Conservation (phyloP, 1,139 yeast genomes). For the Casaregolazyma suthepensis region DNA sequence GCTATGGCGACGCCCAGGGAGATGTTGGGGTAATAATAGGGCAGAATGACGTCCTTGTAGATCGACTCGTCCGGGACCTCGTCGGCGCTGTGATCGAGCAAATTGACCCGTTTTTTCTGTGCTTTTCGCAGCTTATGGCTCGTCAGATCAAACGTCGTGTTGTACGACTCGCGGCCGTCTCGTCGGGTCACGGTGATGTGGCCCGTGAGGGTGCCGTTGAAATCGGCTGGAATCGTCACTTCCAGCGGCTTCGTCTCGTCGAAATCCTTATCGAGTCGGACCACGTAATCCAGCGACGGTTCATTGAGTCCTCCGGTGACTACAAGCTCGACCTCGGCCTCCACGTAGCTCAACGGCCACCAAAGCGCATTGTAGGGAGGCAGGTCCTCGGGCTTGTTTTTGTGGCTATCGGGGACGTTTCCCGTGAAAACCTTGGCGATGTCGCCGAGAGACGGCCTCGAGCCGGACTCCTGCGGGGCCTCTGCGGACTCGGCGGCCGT, state of each 20-base stretch:
- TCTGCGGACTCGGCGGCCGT: background rate
- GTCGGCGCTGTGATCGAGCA: constrained; percentile 26
- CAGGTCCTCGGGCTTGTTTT: background rate
- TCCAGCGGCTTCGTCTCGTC: constrained; percentile 1
- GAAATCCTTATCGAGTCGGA: constrained; percentile 6
- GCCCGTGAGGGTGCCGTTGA: constrained; percentile 7
- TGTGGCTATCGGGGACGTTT: background rate
- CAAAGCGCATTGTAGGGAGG: constrained; percentile 9
- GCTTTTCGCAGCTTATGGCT: constrained; percentile 13
- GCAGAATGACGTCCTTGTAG: constrained; percentile 19
- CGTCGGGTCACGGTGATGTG: constrained; percentile 3
- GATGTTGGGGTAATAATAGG: constrained; percentile 37
- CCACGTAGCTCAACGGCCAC: constrained; percentile 10
- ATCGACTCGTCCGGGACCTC: constrained; percentile 15
- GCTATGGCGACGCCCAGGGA: constrained; percentile 24
- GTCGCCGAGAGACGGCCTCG: constrained; percentile 1
- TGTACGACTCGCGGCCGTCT: constrained; percentile 6
- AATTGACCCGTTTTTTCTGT: constrained; percentile 26
- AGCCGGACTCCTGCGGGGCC: background rate
- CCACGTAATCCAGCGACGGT: constrained; percentile 1
- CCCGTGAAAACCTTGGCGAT: background rate
- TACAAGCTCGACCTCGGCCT: constrained; percentile 2
- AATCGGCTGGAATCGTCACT: constrained; percentile 6
- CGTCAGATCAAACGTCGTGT: constrained; percentile 7
- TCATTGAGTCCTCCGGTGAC: constrained; percentile 4